Conservation (phyloP, 208 protist species). For the Lotmaria passim region DNA sequence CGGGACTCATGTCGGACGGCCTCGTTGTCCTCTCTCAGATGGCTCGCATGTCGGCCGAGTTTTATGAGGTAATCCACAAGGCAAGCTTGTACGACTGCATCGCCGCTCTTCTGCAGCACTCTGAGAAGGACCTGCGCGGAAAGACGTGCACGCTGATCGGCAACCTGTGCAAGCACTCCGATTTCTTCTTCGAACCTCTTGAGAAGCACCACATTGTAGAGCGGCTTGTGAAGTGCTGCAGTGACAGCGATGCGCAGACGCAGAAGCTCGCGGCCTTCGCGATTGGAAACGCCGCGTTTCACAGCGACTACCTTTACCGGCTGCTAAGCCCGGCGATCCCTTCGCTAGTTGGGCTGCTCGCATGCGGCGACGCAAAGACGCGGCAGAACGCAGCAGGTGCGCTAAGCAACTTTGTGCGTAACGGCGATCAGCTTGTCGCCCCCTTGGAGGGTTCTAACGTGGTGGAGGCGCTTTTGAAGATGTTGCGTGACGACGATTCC, state of each 20-base stretch:
- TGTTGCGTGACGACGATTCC: constrained; percentile 72
- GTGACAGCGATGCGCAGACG: constrained; percentile 81
- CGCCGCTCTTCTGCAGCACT: constrained; percentile 63
- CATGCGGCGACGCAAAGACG: constrained; percentile 93
- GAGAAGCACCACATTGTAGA: constrained; percentile 69
- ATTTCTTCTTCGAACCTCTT: constrained; percentile 92
- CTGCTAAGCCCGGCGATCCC: constrained; percentile 76
- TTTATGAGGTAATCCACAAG: constrained; percentile 87
- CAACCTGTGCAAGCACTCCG: constrained; percentile 95
- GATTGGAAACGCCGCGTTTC: constrained; percentile 95
- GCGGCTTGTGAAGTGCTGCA: constrained; percentile 83
- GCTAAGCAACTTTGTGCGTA: constrained; percentile 95
- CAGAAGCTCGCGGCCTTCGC: constrained; percentile 97
- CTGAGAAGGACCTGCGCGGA: constrained; percentile 78
- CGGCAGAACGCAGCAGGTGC: constrained; percentile 94
- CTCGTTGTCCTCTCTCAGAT: constrained; percentile 93
- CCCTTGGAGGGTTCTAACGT: constrained; percentile 71
- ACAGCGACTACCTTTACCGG: constrained; percentile 89
- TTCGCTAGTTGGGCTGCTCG: constrained; percentile 75
- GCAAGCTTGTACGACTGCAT: constrained; percentile 81
- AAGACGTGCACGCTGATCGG: constrained; percentile 96
- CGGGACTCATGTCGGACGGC: constrained; percentile 79
- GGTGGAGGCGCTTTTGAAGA: constrained; percentile 76
- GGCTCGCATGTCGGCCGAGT: constrained; percentile 83
- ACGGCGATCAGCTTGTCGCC: constrained; percentile 77